A percentile compares a stretch with the other conserved stretches of the same genome.
phyloP scores from a whole-genome alignment of 2,329 filamentous ascomycete species.

The Colletotrichum spinosum region DNA sequence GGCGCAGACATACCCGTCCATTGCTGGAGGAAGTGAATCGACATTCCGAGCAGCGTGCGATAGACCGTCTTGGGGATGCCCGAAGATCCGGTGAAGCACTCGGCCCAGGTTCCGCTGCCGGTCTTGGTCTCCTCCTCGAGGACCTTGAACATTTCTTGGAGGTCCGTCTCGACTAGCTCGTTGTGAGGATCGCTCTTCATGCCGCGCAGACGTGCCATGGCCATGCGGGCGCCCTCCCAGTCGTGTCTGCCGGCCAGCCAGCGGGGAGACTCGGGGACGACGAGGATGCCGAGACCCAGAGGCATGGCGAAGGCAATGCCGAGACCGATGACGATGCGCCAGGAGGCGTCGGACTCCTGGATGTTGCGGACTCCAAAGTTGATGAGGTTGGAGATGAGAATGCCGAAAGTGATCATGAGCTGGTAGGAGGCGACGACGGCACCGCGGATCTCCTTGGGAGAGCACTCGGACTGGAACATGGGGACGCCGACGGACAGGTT shows the following conservation, averaged over 20 bases:
- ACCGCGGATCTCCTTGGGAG: conserved; percentile 72
- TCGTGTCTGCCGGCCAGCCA: conserved; percentile 63
- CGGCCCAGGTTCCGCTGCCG: conserved; percentile 64
- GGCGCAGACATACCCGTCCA: conserved; percentile 64
- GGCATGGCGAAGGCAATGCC: conserved; percentile 65
- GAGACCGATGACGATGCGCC: conserved; percentile 72
- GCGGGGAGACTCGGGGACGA: conserved; percentile 68
- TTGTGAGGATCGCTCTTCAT: conserved; percentile 59
- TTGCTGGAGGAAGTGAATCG: conserved; percentile 75
- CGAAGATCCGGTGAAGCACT: conserved; percentile 70
- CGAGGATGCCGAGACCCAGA: conserved; percentile 63
- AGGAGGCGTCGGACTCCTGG: conserved; percentile 58
- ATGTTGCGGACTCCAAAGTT: conserved; percentile 63
- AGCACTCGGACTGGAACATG: conserved; percentile 75
- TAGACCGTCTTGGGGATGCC: conserved; percentile 69
- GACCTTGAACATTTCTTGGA: conserved; percentile 62
- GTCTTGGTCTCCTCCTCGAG: conserved; percentile 58
- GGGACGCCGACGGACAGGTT: conserved; percentile 74
- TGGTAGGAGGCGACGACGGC: conserved; percentile 78
- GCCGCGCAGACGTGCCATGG: conserved; percentile 65
- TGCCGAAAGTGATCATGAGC: conserved; percentile 79
- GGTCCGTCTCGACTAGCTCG: conserved; percentile 61
- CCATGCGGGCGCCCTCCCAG: conserved; percentile 60
- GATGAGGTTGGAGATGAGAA: conserved; percentile 67
- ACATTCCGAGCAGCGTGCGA: conserved; percentile 72